Base-by-base conservation (phyloP, 352 stramenopile genomes). In the Hyaloperonospora brassicae region DNA sequence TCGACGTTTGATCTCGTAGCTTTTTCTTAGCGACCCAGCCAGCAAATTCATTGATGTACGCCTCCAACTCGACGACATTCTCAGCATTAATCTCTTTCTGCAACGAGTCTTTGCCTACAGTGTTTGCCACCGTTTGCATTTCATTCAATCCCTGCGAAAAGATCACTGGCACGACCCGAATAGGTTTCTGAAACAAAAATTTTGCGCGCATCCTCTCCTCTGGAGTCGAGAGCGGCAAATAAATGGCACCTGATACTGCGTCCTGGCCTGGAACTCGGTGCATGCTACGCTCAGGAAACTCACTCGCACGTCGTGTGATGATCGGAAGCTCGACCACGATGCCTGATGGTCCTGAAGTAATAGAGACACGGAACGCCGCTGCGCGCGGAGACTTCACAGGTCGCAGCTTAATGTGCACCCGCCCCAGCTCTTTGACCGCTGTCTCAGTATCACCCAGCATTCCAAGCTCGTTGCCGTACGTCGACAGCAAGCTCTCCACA, bases 61-160 rank as follows among this genome's bases (percentile, higher is more conserved):
- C 57, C 50, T 91, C 80, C 27, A 93, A 55, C 14, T 75, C 54
- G 7, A 71, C 64, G 0, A 88, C 62, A 44, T 84, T 90, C 50
- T 89, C 84, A 17, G 61, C 56, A 56, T 93, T 93, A 57, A 93
- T 93, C 35, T 91, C 79, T 51, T 84, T 81, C 61, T 93, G 84
- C 24, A 93, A 50, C 40, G 73, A 66, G 14, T 80, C 72, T 35
- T 77, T 84, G 27, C 84, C 80, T 1, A 92, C 84, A 0, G 86
- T 88, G 55, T 97, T 97, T 2, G 86, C 86, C 6, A 97, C 76
- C 21, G 87, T 97, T 65, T 96, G 87, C 73, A 95, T 91, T 59
- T 97, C 90, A 70, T 97, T 97, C 68, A 97, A 84, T 36, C 90
- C 89, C 46, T 97, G 84, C 1, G 79, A 90, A 54, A 93, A 93